A percentile compares a stretch with the other conserved stretches of the same genome.
phyloP scores from a whole-genome alignment of 108 stramenopile genomes.

The Skeletonema menzelii region DNA sequence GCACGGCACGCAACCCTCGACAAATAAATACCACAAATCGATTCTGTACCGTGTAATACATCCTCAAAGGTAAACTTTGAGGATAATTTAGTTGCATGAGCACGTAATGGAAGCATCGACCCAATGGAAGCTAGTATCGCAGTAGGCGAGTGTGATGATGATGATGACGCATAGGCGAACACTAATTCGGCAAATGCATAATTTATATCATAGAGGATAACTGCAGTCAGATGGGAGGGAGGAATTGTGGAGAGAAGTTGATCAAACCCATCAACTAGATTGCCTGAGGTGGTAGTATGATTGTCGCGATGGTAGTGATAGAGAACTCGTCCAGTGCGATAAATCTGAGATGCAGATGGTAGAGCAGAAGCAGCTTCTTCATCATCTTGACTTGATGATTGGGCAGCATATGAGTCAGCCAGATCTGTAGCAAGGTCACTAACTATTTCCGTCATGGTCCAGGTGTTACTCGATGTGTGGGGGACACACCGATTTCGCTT shows the following conservation, averaged over 20 bases:
- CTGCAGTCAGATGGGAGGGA: slow-evolving; percentile 11
- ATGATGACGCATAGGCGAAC: slow-evolving; percentile 22
- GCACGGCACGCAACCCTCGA: slow-evolving; percentile 23
- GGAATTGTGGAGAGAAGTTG: slow-evolving; percentile 13
- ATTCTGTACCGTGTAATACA: slow-evolving; percentile 31
- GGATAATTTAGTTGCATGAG: neutral
- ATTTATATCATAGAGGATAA: slow-evolving; percentile 26
- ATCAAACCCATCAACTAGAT: slow-evolving; percentile 28
- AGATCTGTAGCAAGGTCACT: neutral
- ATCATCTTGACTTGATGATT: neutral
- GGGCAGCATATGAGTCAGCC: neutral
- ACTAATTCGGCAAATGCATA: slow-evolving; percentile 25
- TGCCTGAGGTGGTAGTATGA: neutral
- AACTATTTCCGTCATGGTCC: neutral
- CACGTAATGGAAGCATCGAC: slow-evolving; percentile 2
- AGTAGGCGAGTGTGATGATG: neutral
- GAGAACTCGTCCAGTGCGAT: slow-evolving; percentile 47
- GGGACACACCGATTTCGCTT: too few species aligned
- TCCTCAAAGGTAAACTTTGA: slow-evolving; percentile 16
- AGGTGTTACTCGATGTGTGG: too few species aligned
- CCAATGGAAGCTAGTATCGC: neutral
- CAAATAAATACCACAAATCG: slow-evolving; percentile 46
- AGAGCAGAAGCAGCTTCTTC: neutral
- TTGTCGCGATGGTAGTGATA: slow-evolving; percentile 1
- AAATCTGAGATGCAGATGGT: slow-evolving; percentile 31